Evolutionary conservation across 1,284 basidiomycete species (phyloP), one percentile per base, ranked within the genome.

Genomic region (Crepidotus sp.): DNA sequence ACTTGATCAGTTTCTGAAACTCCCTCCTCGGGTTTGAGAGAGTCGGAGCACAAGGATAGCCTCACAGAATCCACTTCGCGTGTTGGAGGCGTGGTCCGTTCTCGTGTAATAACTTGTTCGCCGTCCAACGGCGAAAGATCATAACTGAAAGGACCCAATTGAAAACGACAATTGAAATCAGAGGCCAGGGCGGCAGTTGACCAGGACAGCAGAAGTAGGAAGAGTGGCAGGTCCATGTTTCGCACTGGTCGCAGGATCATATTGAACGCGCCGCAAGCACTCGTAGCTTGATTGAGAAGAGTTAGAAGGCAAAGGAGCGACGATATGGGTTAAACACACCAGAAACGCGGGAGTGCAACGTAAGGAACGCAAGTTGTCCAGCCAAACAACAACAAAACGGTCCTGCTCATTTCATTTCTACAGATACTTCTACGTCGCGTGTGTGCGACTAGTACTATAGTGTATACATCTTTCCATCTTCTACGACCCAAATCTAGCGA

Each of bases 401-500:
- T n/a, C n/a, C n/a, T n/a, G n/a, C n/a, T n/a, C n/a, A n/a, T n/a
- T n/a, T n/a, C n/a, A n/a, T n/a, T n/a, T n/a, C n/a, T n/a, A 22
- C 21, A 22, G 6, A 4, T 22, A 22, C 21, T n/a, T n/a, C n/a
- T n/a, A 6, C 21, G 21, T 22, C 21, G 21, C 21, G 21, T 41
- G 30, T 17, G 2, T 29, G 15, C 10, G 14, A 11, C 10, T n/a
- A 3, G n/a, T 42, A 31, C 6, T n/a, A n/a, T n/a, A n/a, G n/a
- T n/a, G n/a, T n/a, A n/a, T n/a, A n/a, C n/a, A n/a, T n/a, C n/a
- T n/a, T n/a, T n/a, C n/a, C n/a, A n/a, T n/a, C n/a, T 60, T 30
- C 33, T 54, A 73, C 13, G 69, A 65, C 25, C 76, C 81, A 59
- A 94, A 94, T 53, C 76, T 75, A 9, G 85, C 91, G 53, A 94